These are phyloP conservation scores for Udeniomyces megalosporus DNA, from an alignment of 768 basidiomycete genomes.

Conservation along the genomic window DNA sequence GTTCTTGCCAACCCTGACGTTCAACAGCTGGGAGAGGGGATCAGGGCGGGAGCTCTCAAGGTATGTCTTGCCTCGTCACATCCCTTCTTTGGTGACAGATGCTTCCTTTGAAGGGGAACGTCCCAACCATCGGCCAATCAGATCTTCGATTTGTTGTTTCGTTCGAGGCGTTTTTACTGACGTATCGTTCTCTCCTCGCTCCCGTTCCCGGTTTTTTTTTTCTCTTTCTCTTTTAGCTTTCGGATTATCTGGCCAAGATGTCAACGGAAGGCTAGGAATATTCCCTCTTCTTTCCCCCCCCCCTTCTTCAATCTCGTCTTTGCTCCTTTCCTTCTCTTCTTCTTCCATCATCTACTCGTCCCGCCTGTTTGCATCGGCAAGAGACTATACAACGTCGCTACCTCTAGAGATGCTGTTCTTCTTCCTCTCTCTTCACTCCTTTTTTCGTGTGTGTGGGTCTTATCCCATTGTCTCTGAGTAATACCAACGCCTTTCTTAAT, in stretches of 20 bases:
- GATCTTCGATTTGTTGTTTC: not conserved
- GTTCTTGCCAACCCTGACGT: slow-evolving; percentile 75
- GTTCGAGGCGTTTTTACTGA: not conserved
- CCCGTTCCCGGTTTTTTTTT: slow-evolving; percentile 1
- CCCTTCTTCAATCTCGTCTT: not conserved
- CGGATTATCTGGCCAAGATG: slow-evolving; percentile 50
- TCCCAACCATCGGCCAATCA: not conserved
- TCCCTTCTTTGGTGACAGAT: not conserved
- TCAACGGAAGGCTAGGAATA: slow-evolving; percentile 21
- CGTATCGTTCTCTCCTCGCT: not conserved
- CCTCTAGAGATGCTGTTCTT: too few relatives aligned
- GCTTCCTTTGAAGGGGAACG: not conserved
- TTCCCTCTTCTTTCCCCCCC: not conserved
- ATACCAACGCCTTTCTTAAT: too few relatives aligned
- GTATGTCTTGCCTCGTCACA: slow-evolving; percentile 32
- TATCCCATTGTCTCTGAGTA: too few relatives aligned
- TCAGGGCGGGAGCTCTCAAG: slow-evolving; percentile 67
- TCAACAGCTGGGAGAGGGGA: slow-evolving; percentile 63
- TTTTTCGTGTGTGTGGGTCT: too few relatives aligned
- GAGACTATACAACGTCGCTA: too few relatives aligned
- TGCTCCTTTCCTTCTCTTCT: too few relatives aligned
- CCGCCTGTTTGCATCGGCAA: too few relatives aligned
- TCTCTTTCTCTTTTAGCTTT: slow-evolving; percentile 29
- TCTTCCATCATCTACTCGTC: too few relatives aligned
- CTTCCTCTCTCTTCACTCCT: not conserved